phyloP scores from a whole-genome alignment of 495 filamentous ascomycete species.

The Mycothermus thermophilus region DNA sequence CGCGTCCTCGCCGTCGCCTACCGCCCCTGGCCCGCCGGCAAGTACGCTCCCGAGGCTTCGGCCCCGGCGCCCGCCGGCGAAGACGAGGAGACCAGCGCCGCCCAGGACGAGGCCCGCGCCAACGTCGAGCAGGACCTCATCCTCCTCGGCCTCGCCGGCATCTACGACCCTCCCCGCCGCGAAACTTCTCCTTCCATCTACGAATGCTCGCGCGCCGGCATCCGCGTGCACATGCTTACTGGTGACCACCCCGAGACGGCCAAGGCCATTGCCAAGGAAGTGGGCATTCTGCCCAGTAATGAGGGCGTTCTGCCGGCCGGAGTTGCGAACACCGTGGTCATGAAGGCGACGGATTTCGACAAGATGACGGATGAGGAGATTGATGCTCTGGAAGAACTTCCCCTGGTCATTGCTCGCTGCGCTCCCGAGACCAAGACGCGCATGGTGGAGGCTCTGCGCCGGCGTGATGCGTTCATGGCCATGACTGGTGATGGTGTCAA shows the following conservation, averaged over 20 bases:
- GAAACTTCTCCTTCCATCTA: slow-evolving; percentile 52
- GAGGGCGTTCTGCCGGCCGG: slow-evolving; percentile 36
- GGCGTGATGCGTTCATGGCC: slow-evolving; percentile 44
- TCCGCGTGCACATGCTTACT: slow-evolving; percentile 70
- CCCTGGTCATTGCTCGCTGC: slow-evolving; percentile 53
- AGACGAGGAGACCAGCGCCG: background rate
- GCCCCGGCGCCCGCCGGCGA: background rate
- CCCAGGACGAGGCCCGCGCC: slow-evolving; percentile 16
- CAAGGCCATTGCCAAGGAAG: slow-evolving; percentile 58
- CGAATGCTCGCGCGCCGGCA: slow-evolving; percentile 54
- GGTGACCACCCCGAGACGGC: slow-evolving; percentile 67
- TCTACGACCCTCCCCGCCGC: slow-evolving; percentile 60
- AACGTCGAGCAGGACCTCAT: slow-evolving; percentile 43
- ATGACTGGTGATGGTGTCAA: slow-evolving; percentile 76
- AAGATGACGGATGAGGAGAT: slow-evolving; percentile 45
- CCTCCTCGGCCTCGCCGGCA: slow-evolving; percentile 56
- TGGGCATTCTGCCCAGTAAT: slow-evolving; percentile 56
- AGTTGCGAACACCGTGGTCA: slow-evolving; percentile 41
- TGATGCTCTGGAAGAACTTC: slow-evolving; percentile 42
- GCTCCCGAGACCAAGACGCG: slow-evolving; percentile 52
- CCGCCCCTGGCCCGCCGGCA: slow-evolving; percentile 22
- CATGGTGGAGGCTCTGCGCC: slow-evolving; percentile 55
- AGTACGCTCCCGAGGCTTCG: slow-evolving; percentile 4
- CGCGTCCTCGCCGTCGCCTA: slow-evolving; percentile 66
- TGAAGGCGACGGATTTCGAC: slow-evolving; percentile 53